Base-by-base conservation (phyloP, 2,329 filamentous ascomycete species). In the Verticillium klebahnii region DNA sequence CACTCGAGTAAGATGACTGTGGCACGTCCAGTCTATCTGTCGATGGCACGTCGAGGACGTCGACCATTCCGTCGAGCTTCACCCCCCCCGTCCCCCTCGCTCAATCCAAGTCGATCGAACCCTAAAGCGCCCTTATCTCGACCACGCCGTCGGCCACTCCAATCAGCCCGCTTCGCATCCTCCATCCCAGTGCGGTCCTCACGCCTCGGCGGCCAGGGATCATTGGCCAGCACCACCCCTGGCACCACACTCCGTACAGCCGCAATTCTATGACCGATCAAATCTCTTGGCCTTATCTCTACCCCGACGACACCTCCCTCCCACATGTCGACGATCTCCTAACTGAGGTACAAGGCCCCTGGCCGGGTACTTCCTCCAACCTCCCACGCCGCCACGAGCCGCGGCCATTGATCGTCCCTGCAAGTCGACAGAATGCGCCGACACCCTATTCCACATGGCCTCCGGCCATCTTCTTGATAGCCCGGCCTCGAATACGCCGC, bases 211-310 rank as follows among this genome's bases (percentile, higher is more conserved):
- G 34, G 58, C 12, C 29, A 12, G 23, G 54, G 36, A 23, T 31
- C 37, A 60, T 55, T 57, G 59, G 59, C 25, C 14, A 59, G 25
- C 39, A 55, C 9, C 14, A 40, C 40, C 57, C 45, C 45, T 52
- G 45, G 34, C n/a, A 57, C 39, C n/a, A 57, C 59, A 32, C 37
- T 34, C 34, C 23, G 37, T 9, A 14, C 29, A 58, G 39, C 61
- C 50, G 37, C 56, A 58, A 60, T 65, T 65, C 60, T 64, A 65
- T 65, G 63, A 65, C 60, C 62, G 62, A 62, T 65, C 58, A 55
- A 65, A 62, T 52, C 45, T 61, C 56, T 64, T 39, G 55, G 62
- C 59, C 63, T 65, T 65, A 65, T 65, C 62, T 65, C 37, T 60
- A 17, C 17, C 25, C 37, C 52, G 39, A 19, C 32, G 32, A 57